Base-by-base conservation (phyloP, 495 filamentous ascomycete species). In the Penicillium cataractarum region DNA sequence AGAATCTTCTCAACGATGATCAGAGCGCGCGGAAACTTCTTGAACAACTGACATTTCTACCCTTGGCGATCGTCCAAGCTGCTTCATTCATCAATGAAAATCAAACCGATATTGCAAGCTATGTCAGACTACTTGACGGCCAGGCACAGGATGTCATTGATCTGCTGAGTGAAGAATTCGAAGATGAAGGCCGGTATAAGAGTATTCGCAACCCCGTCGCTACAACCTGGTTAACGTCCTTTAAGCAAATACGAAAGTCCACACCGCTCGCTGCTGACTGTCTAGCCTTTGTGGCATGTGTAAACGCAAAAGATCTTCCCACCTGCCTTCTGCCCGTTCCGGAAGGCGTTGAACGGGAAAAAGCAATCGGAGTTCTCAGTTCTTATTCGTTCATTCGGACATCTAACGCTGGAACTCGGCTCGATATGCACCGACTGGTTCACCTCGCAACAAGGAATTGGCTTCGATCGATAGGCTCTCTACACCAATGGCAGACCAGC, bases 171-270 rank as follows among this genome's bases (percentile, higher is more conserved):
- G 64, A 76, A 65, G 83, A 85, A 5, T 88, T 85, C 55, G 70
- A 75, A 6, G 81, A 85, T 33, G 63, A 75, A 6, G 64, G 72
- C 10, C 67, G 81, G 52, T 83, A 85, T 58, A 39, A 35, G 5
- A 74, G 70, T 6, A 72, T 65, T 17, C 69, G 78, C 19, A 87
- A 86, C 58, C 75, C 85, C 4, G 74, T 87, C 0, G 82, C 81
- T 2, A 76, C 73, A 0, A 88, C 84, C 0, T 87, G 82, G 84
- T 70, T 81, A 0, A 78, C 84, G 0, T 84, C 83, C 0, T 83
- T 87, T 53, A 59, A 72, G 0, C 78, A 86, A 61, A 82, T 86
- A 12, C 71, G 60, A 31, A 37, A 68, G 8, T 46, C 57, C 3
- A 55, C 78, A 39, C 44, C 37, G 0, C 9, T 72, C 0, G 81